A percentile compares a stretch with the other conserved stretches of the same genome.
phyloP scores from a whole-genome alignment of 306 rosid genomes.

The Hippophae gyantsensis region DNA sequence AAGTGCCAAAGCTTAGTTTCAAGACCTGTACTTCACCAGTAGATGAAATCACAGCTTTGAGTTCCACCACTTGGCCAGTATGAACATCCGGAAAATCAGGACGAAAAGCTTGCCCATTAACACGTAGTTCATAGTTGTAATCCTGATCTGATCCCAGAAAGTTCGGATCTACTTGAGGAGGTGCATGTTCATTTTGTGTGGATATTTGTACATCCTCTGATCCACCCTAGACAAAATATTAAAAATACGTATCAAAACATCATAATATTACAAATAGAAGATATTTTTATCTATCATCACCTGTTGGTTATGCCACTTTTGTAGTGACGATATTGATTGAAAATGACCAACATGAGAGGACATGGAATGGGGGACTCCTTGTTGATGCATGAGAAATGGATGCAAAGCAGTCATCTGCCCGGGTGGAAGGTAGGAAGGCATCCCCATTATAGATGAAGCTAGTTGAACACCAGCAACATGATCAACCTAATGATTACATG shows the following conservation, averaged over 20 bases:
- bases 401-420: conserved; percentile 79
- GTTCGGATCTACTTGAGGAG: conserved; percentile 54
- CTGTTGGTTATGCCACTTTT: conserved; percentile 87
- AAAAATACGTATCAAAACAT: conserved; percentile 1
- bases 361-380: conserved; percentile 66
- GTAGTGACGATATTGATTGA: conserved; percentile 68
- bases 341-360: conserved; percentile 72
- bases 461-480: conserved; percentile 54
- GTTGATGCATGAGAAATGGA: conserved; percentile 87
- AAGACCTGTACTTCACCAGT: conserved; percentile 57
- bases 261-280: not conserved
- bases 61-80: conserved; percentile 40
- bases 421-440: conserved; percentile 69
- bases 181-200: conserved; percentile 40
- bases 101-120: conserved; percentile 58
- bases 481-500: conserved; percentile 42
- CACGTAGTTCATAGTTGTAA: conserved; percentile 54
- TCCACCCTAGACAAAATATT: conserved; percentile 35
- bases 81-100: conserved; percentile 52
- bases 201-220: conserved; percentile 54
- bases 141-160: conserved; percentile 45
- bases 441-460: conserved; percentile 75
- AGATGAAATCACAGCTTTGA: conserved; percentile 45
- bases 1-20: not conserved
- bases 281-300: conserved; percentile 27